Evolutionary conservation across 805 yeast species (phyloP).

Genomic region (Ascoidea rubescens): DNA sequence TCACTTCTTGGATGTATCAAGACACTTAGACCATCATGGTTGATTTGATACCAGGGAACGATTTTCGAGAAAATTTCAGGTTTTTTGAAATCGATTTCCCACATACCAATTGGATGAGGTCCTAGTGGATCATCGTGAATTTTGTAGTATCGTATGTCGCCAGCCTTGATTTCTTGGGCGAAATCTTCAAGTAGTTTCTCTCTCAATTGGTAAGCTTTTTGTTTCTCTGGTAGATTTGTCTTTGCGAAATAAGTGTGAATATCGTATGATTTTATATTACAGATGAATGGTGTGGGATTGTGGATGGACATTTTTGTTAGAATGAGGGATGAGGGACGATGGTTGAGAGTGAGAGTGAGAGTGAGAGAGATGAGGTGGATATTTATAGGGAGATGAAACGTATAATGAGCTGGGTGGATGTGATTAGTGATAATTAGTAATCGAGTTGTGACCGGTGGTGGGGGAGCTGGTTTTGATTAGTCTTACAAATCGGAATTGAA

Average conservation of each 20-base stretch:
- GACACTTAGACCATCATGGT: conserved; percentile 38
- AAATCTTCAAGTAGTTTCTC: conserved; percentile 27
- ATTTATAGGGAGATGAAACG: too few relatives aligned
- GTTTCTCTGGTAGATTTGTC: conserved; percentile 20
- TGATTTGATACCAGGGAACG: conserved; percentile 35
- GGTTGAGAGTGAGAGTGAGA: too few relatives aligned
- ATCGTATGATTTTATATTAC: conserved; percentile 27
- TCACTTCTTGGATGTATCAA: conserved; percentile 39
- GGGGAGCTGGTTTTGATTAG: too few relatives aligned
- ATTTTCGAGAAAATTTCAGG: conserved; percentile 30
- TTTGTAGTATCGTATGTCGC: conserved; percentile 27
- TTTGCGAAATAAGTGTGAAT: conserved; percentile 40
- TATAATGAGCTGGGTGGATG: too few relatives aligned
- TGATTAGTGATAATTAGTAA: too few relatives aligned
- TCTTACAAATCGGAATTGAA: too few relatives aligned
- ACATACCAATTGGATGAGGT: conserved; percentile 45
- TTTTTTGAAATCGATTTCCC: conserved; percentile 37
- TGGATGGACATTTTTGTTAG: too few relatives aligned
- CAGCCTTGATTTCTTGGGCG: conserved; percentile 23
- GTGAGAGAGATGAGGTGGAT: too few relatives aligned
- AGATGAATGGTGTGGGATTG: too few relatives aligned
- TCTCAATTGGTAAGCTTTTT: conserved; percentile 23
- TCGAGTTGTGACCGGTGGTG: too few relatives aligned
- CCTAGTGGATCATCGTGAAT: conserved; percentile 37
- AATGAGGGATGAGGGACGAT: too few relatives aligned